Evolutionary conservation across 306 rosid species (phyloP), one percentile per base, ranked within the genome.

Genomic region (Malus domestica): DNA sequence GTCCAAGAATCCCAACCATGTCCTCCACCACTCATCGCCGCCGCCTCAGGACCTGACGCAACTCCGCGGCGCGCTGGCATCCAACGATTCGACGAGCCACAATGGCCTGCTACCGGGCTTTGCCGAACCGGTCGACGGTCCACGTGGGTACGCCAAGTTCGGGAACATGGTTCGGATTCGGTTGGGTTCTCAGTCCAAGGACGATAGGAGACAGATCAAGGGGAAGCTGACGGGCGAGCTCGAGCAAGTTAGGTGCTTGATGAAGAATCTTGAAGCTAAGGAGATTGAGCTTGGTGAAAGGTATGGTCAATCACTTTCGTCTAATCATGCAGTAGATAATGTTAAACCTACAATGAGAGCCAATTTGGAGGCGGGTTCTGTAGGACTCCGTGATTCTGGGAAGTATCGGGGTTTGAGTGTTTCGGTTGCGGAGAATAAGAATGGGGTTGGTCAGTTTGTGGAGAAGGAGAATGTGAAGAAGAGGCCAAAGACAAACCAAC

Each of bases 211-310:
- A 67, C 90, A 87, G 67, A 82, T 89, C 16, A 81, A 84, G 68
- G 74, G 80, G 85, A 91, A 88, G 86, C 86, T 93, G 74, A 85
- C 82, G 69, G 65, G 65, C 35, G 98, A 93, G 88, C 97, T 93
- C 67, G 89, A 80, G 30, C 79, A 72, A 30, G 97, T 93, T 29
- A 87, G 97, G 82, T 73, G 79, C 80, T 77, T 91, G 83, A 90
- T 85, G 79, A 86, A 80, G 86, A 88, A 58, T 75, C 85, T 91
- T 79, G 97, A 90, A 63, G 87, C 82, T 18, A 89, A 85, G 85
- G 97, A 89, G 81, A 75, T 83, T 68, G 86, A 78, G 77, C 63
- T 76, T 29, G 33, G 45, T 45, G 80, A 80, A 32, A 87, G 87
- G 35, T 84, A 76, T 78, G 78, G 89, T 8, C 86, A 71, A 18